Percentiles rank a stretch among this genome's conserved stretches.
phyloP scores from a whole-genome alignment of 768 basidiomycete genomes.

The Cyclocybe aegerita region DNA sequence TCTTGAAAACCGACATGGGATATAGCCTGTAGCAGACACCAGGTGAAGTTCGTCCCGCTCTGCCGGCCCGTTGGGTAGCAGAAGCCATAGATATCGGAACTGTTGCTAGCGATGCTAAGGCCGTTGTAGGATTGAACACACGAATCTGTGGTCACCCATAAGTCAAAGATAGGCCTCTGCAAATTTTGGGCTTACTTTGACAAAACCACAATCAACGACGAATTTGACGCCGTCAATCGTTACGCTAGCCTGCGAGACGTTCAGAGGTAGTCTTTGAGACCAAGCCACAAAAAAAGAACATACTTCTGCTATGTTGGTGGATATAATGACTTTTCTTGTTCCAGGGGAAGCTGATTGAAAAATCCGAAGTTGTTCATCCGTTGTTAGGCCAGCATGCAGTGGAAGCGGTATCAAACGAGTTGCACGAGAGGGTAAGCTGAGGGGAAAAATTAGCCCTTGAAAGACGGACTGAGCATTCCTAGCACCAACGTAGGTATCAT shows the following conservation, averaged over 20 bases:
- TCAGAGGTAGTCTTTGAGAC: background rate
- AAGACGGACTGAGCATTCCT: background rate
- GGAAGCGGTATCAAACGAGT: conserved; percentile 67
- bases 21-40: conserved; percentile 95
- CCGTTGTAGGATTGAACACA: conserved; percentile 83
- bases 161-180: background rate
- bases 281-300: conserved; percentile 3
- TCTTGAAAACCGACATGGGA: conserved; percentile 56
- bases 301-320: conserved; percentile 96
- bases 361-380: conserved; percentile 83
- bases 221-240: conserved; percentile 96
- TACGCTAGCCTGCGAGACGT: conserved; percentile 71
- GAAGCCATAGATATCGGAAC: conserved; percentile 87
- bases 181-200: conserved; percentile 61
- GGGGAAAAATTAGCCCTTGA: background rate
- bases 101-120: conserved; percentile 80
- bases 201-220: conserved; percentile 92
- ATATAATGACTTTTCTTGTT: conserved; percentile 84
- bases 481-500: conserved; percentile 57
- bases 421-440: conserved; percentile 53
- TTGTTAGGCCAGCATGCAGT: conserved; percentile 86
- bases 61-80: conserved; percentile 89
- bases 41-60: conserved; percentile 90
- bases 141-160: conserved; percentile 58
- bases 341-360: conserved; percentile 79